phyloP scores from a whole-genome alignment of 2,329 filamentous ascomycete genomes.

The Fusarium sp. region DNA sequence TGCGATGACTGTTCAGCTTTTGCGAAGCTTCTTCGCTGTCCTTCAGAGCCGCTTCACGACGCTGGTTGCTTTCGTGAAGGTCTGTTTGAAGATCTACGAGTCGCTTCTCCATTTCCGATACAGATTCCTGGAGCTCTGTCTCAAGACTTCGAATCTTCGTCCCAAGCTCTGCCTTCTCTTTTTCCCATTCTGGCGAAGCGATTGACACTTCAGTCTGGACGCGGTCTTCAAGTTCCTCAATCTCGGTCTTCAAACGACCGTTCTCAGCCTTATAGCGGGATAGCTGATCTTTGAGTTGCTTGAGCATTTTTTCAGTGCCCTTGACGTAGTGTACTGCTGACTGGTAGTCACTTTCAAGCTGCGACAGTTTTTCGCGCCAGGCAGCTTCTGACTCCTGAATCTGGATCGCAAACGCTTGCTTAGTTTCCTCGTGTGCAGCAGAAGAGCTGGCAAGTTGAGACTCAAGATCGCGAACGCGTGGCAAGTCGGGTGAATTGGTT shows the following conservation, averaged over 20 bases:
- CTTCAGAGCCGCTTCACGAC: slow-evolving; percentile 77
- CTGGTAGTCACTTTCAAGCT: slow-evolving; percentile 97
- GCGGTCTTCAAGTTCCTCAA: slow-evolving; percentile 76
- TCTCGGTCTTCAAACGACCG: slow-evolving; percentile 82
- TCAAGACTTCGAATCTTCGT: slow-evolving; percentile 79
- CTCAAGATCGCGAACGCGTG: slow-evolving; percentile 87
- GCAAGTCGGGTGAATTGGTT: slow-evolving; percentile 84
- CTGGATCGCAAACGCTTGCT: slow-evolving; percentile 81
- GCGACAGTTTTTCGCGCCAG: slow-evolving; percentile 93
- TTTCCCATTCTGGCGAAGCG: slow-evolving; percentile 77
- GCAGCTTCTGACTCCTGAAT: slow-evolving; percentile 89
- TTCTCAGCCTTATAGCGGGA: slow-evolving; percentile 92
- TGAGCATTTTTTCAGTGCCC: slow-evolving; percentile 98
- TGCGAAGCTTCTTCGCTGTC: slow-evolving; percentile 67
- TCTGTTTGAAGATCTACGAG: slow-evolving; percentile 79
- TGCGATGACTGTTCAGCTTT: slow-evolving; percentile 72
- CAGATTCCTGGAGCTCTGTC: slow-evolving; percentile 75
- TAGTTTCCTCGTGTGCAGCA: slow-evolving; percentile 89
- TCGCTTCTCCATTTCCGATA: slow-evolving; percentile 79
- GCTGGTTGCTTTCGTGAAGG: slow-evolving; percentile 74
- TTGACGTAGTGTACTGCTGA: slow-evolving; percentile 98
- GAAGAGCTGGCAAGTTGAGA: slow-evolving; percentile 84
- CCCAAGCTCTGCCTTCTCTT: slow-evolving; percentile 78
- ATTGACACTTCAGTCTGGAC: slow-evolving; percentile 58
- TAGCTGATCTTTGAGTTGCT: slow-evolving; percentile 98